Evolutionary conservation across 495 filamentous ascomycete species (phyloP).

Genomic region (Penicillium verhagenii): DNA sequence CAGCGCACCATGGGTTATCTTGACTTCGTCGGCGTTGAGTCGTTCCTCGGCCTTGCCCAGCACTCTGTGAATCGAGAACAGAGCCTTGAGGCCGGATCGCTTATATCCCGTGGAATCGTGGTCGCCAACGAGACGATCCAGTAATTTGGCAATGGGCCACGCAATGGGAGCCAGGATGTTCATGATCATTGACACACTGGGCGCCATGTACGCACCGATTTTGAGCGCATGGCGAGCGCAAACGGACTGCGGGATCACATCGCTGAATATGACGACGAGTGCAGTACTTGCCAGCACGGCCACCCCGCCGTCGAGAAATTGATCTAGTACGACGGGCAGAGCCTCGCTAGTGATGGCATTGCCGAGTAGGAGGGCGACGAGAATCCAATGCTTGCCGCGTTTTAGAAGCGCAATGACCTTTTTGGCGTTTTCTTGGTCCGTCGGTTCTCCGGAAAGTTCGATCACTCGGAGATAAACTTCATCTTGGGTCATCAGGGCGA

Average conservation of each 20-base stretch:
- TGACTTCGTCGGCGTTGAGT: constrained; percentile 91
- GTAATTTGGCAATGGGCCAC: constrained; percentile 81
- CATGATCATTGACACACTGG: constrained; percentile 80
- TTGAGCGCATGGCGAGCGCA: constrained; percentile 90
- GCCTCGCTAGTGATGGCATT: constrained; percentile 98
- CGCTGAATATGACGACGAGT: constrained; percentile 93
- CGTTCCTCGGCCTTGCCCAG: constrained; percentile 78
- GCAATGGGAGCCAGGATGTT: constrained; percentile 79
- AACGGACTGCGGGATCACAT: constrained; percentile 89
- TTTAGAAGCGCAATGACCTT: constrained; percentile 74
- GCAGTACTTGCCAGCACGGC: constrained; percentile 89
- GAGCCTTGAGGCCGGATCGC: constrained; percentile 79
- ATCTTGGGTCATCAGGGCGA: constrained; percentile 73
- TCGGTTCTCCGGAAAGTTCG: constrained; percentile 67
- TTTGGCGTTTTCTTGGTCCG: constrained; percentile 72
- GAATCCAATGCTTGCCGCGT: constrained; percentile 93
- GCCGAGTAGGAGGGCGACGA: constrained; percentile 84
- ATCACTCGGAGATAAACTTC: constrained; percentile 96
- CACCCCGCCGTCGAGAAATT: constrained; percentile 84
- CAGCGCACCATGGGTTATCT: constrained; percentile 91
- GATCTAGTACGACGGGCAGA: constrained; percentile 87
- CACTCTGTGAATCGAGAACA: constrained; percentile 86
- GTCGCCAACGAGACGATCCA: constrained; percentile 79
- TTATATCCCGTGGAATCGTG: constrained; percentile 90
- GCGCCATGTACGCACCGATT: constrained; percentile 88